phyloP scores from a whole-genome alignment of 1,284 basidiomycete species.

The Boletellus deceptivus region DNA sequence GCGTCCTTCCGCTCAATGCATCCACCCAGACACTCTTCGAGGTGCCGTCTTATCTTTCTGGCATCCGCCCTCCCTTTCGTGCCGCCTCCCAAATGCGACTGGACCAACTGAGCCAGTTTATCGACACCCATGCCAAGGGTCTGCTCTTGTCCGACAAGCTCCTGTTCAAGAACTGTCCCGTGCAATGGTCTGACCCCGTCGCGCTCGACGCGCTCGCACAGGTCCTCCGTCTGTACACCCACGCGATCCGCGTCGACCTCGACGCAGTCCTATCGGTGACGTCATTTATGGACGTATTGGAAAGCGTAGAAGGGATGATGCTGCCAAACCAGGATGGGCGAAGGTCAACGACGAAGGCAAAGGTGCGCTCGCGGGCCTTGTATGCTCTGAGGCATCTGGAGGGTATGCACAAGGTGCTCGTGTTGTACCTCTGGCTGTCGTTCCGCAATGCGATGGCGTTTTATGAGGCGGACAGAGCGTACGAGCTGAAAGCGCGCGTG shows the following conservation, averaged over 20 bases:
- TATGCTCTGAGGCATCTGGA: constrained; percentile 59
- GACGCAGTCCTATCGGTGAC: constrained; percentile 32
- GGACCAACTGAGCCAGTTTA: constrained; percentile 38
- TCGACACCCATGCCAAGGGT: constrained; percentile 41
- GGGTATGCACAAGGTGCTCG: constrained; percentile 77
- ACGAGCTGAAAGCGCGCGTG: constrained; percentile 58
- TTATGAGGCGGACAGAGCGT: constrained; percentile 52
- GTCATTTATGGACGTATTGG: constrained; percentile 44
- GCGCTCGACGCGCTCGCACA: constrained; percentile 34
- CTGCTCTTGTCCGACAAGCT: constrained; percentile 53
- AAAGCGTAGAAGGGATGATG: constrained; percentile 38
- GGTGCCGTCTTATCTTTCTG: constrained; percentile 49
- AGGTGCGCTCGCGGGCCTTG: no score
- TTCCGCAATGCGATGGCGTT: constrained; percentile 80
- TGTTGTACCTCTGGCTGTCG: constrained; percentile 86
- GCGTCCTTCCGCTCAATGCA: constrained; percentile 40
- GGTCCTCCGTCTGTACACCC: constrained; percentile 38
- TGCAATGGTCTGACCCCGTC: constrained; percentile 42
- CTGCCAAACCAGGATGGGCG: not conserved
- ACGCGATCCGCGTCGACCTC: constrained; percentile 40
- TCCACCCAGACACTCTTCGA: constrained; percentile 41
- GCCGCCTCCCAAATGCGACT: constrained; percentile 35
- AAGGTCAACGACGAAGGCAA: not conserved
- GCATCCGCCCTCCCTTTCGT: constrained; percentile 47
- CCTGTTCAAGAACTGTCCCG: constrained; percentile 46